A percentile compares a stretch with the other conserved stretches of the same genome.
Evolutionary conservation across 345 rosid species (phyloP).

Genomic region (Euphorbia lathyris): DNA sequence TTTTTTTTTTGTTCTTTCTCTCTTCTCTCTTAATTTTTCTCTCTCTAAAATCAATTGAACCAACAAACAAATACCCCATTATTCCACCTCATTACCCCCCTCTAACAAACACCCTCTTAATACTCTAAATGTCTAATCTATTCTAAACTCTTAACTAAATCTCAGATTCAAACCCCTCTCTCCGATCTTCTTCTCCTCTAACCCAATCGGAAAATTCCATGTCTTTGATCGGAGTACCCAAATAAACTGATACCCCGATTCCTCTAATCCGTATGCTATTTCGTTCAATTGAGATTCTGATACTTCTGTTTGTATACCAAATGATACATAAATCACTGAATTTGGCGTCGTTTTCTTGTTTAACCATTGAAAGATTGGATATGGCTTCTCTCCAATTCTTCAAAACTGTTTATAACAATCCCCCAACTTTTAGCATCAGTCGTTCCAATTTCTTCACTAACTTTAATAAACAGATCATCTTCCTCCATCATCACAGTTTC

Average conservation of each 20-base stretch:
- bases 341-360: conserved; percentile 1
- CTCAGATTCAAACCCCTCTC: conserved; percentile 20
- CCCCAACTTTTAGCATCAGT: conserved; percentile 26
- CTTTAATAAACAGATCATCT: neutral
- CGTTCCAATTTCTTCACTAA: conserved; percentile 8
- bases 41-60: too few species aligned
- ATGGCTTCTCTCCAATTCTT: conserved; percentile 18
- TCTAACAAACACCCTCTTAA: too few species aligned
- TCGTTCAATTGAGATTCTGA: conserved; percentile 22
- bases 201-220: conserved; percentile 1
- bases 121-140: too few species aligned
- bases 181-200: conserved; percentile 14
- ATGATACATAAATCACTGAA: conserved; percentile 19
- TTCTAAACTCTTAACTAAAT: too few species aligned
- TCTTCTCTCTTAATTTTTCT: too few species aligned
- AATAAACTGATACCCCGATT: conserved; percentile 13
- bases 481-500: neutral
- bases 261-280: conserved; percentile 21
- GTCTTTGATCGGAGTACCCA: conserved; percentile 25
- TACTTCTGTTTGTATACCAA: conserved; percentile 24
- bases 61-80: too few species aligned
- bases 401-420: conserved; percentile 24
- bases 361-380: conserved; percentile 13
- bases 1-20: too few species aligned
- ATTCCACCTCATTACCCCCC: too few species aligned